These are phyloP conservation scores for Ascochyta viciae-villosae DNA, from an alignment of 2,329 filamentous ascomycete species.

Conservation along the genomic window DNA sequence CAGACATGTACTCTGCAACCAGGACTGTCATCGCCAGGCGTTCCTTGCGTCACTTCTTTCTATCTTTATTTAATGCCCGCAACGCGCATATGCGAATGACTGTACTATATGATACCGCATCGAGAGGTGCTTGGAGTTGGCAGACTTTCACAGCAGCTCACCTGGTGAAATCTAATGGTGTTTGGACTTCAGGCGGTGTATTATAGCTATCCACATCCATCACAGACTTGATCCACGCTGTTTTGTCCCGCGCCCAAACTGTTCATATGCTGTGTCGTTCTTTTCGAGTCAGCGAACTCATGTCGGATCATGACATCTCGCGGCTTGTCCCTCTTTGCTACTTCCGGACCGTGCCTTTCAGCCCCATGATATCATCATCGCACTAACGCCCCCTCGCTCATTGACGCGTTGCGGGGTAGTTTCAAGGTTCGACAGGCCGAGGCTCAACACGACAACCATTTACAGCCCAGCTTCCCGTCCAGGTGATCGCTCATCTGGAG, in stretches of 20 bases:
- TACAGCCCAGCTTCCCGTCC: background rate
- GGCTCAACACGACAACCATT: background rate
- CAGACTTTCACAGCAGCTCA: constrained; percentile 6
- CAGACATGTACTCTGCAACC: background rate
- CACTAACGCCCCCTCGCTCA: background rate
- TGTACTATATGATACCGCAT: constrained; percentile 25
- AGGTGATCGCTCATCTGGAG: background rate
- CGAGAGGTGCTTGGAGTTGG: constrained; percentile 7
- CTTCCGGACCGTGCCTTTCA: background rate
- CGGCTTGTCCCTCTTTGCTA: background rate
- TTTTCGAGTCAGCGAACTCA: background rate
- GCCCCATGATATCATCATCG: background rate
- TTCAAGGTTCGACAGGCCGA: constrained; percentile 2
- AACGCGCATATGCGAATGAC: constrained; percentile 22
- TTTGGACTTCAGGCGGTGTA: constrained; percentile 7
- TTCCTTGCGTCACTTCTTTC: background rate
- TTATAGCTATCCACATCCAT: constrained; percentile 11
- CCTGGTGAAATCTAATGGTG: constrained; percentile 6
- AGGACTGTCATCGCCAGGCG: constrained; percentile 1
- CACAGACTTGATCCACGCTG: background rate
- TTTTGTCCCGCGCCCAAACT: background rate
- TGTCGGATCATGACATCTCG: background rate
- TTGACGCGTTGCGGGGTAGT: constrained; percentile 18
- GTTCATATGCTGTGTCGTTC: background rate
- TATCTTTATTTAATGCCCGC: constrained; percentile 17